These are phyloP conservation scores for Salix exigua DNA, from an alignment of 345 rosid species.

Conservation along the genomic window DNA sequence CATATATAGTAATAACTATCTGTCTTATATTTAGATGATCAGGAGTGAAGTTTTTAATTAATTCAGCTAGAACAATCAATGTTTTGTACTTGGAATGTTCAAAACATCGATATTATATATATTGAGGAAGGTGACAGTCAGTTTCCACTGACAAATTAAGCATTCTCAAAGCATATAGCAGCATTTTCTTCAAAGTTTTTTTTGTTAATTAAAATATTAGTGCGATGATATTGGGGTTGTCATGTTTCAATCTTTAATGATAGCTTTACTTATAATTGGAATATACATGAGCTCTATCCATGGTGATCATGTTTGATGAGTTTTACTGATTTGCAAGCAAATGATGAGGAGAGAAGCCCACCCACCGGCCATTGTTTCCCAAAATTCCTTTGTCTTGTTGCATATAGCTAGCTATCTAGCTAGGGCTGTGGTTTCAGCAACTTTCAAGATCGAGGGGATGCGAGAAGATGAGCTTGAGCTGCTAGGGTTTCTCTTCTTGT, in stretches of 20 bases:
- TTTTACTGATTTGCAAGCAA: neutral
- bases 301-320: no score
- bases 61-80: neutral
- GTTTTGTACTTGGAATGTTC: neutral
- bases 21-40: neutral
- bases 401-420: neutral
- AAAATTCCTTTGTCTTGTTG: conserved; percentile 34
- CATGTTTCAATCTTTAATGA: neutral
- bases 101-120: neutral
- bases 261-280: neutral
- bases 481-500: conserved; percentile 23
- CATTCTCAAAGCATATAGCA: neutral
- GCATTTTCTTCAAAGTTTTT: neutral
- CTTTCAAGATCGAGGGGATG: conserved; percentile 12
- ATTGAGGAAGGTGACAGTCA: neutral
- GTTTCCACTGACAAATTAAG: neutral
- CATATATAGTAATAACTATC: neutral
- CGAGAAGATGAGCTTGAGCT: conserved; percentile 4
- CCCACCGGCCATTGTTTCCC: conserved; percentile 20
- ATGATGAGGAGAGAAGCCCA: neutral
- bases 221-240: neutral
- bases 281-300: neutral
- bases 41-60: neutral
- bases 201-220: neutral
- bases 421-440: neutral